Conservation (phyloP, 1,284 basidiomycete genomes). For the Ustilago trichophora region DNA sequence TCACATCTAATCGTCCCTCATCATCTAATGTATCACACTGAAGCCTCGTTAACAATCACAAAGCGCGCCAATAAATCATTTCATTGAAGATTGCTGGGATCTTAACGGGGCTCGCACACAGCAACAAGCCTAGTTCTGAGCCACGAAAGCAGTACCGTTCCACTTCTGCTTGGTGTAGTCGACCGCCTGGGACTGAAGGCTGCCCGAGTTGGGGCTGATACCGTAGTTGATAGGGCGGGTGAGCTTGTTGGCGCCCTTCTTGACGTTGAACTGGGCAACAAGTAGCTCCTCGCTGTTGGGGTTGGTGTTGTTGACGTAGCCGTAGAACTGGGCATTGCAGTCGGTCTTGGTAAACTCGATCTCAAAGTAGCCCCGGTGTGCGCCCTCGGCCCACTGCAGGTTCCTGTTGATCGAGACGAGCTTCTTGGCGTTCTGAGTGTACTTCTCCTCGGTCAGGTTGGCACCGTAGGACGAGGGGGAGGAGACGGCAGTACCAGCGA, state of each 20-base stretch:
- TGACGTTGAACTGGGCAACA: slow-evolving; percentile 65
- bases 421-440: slow-evolving; percentile 64
- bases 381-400: slow-evolving; percentile 76
- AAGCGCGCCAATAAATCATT: no score
- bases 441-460: slow-evolving; percentile 68
- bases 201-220: slow-evolving; percentile 38
- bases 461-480: slow-evolving; percentile 72
- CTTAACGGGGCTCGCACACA: no score
- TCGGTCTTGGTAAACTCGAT: slow-evolving; percentile 37
- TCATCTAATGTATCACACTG: no score
- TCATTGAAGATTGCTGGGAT: no score
- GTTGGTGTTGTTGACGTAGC: slow-evolving; percentile 72
- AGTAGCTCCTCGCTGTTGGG: slow-evolving; percentile 70
- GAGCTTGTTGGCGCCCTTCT: slow-evolving; percentile 71
- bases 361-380: slow-evolving; percentile 73
- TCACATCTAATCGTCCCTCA: slow-evolving; percentile 7
- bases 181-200: slow-evolving; percentile 38
- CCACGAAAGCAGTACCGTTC: slow-evolving; percentile 52
- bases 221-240: slow-evolving; percentile 72
- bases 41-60: no score
- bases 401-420: slow-evolving; percentile 71
- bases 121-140: no score
- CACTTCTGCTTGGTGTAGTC: slow-evolving; percentile 44
- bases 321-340: slow-evolving; percentile 73
- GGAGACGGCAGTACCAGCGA: slow-evolving; percentile 75